Conservation (phyloP, 2,329 filamentous ascomycete genomes). For the Cordyceps sp. region DNA sequence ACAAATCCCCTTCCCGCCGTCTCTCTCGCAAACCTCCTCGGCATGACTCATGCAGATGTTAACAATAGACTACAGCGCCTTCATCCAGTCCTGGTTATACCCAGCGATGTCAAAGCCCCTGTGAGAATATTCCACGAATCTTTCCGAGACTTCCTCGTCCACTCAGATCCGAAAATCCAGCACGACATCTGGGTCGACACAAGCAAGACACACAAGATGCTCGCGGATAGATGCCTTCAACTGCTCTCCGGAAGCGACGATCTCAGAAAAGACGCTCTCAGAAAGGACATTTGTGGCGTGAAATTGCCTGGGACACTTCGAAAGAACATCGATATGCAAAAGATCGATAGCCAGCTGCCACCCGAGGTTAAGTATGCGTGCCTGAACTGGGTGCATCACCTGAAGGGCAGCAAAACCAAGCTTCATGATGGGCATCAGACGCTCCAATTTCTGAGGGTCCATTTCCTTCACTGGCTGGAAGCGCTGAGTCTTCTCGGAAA, state of each 20-base stretch:
- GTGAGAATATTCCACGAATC: constrained; percentile 18
- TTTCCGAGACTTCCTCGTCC: constrained; percentile 15
- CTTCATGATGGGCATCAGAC: constrained; percentile 9
- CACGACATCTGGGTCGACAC: constrained; percentile 6
- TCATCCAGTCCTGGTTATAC: constrained; percentile 17
- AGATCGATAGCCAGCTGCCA: background rate
- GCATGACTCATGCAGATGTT: constrained; percentile 5
- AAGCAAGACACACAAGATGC: background rate
- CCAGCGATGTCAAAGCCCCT: constrained; percentile 6
- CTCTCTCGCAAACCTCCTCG: constrained; percentile 12
- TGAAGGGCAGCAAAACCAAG: constrained; percentile 7
- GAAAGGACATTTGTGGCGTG: constrained; percentile 6
- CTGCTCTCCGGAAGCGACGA: constrained; percentile 6
- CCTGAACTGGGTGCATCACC: constrained; percentile 18
- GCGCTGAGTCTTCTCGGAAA: constrained; percentile 15
- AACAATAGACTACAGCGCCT: constrained; percentile 10
- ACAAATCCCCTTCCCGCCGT: constrained; percentile 12
- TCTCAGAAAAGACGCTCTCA: constrained; percentile 19
- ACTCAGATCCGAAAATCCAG: constrained; percentile 8
- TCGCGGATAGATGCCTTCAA: constrained; percentile 9
- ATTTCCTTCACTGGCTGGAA: constrained; percentile 24
- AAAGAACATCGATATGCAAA: background rate
- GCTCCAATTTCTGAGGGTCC: constrained; percentile 15
- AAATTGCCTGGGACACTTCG: background rate
- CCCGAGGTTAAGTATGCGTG: constrained; percentile 19